phyloP scores from a whole-genome alignment of 2,329 filamentous ascomycete species.

The Epichloe brachyelytri region DNA sequence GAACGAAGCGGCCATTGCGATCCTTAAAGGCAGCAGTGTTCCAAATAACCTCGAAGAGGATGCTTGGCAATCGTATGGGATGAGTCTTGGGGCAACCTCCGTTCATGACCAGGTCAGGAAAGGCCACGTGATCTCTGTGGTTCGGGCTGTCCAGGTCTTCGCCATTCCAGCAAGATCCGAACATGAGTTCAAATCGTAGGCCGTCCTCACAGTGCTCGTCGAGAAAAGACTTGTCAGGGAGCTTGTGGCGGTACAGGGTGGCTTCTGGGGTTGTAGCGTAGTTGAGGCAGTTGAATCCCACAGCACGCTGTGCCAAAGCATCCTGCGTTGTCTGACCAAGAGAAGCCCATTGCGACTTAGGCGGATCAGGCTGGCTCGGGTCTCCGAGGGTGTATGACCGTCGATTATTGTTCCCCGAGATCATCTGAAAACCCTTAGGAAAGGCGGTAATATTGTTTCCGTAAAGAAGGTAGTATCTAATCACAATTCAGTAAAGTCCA shows the following conservation, averaged over 20 bases:
- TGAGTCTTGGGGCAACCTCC: conserved; percentile 63
- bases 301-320: conserved; percentile 62
- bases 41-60: conserved; percentile 84
- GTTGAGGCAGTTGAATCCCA: conserved; percentile 94
- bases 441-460: conserved; percentile 56
- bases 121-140: conserved; percentile 59
- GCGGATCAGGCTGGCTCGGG: conserved; percentile 48
- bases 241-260: conserved; percentile 66
- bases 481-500: background rate
- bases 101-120: conserved; percentile 62
- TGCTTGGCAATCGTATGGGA: conserved; percentile 53
- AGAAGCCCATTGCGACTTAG: conserved; percentile 56
- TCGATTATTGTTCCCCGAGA: conserved; percentile 57
- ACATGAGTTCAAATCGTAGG: conserved; percentile 71
- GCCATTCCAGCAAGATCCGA: conserved; percentile 79
- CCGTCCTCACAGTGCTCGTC: conserved; percentile 75
- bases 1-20: conserved; percentile 54
- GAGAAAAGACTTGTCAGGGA: conserved; percentile 69
- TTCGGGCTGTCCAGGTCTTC: conserved; percentile 42
- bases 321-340: conserved; percentile 52
- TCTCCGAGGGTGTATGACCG: conserved; percentile 59
- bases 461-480: conserved; percentile 74
- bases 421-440: conserved; percentile 66
- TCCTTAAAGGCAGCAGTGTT: conserved; percentile 53
- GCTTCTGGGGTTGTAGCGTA: conserved; percentile 54